phyloP scores from a whole-genome alignment of 257 asterid species.

The Gentiana dahurica region DNA sequence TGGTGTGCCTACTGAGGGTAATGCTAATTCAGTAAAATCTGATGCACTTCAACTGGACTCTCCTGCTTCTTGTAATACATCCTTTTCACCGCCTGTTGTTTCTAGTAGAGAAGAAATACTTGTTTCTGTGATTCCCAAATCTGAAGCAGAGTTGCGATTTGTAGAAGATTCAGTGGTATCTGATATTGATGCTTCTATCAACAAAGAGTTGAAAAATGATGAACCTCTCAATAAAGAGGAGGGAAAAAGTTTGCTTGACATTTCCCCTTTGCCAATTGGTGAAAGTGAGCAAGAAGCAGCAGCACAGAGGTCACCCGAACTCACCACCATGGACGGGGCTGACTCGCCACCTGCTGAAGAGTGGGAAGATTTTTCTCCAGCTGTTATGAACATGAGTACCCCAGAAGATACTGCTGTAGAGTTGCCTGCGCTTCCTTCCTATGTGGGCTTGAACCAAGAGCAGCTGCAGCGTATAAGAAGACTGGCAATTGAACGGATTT shows the following conservation, averaged over 20 bases:
- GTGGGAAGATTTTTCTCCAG: constrained; percentile 47
- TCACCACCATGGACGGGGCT: constrained; percentile 41
- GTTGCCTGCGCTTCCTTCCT: constrained; percentile 54
- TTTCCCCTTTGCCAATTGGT: constrained; percentile 25
- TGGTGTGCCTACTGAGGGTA: constrained; percentile 57
- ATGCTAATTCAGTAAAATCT: constrained; percentile 29
- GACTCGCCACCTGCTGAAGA: constrained; percentile 77
- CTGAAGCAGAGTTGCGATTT: constrained; percentile 28
- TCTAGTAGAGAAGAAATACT: constrained; percentile 30
- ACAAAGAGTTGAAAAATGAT: constrained; percentile 24
- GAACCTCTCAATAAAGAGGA: constrained; percentile 25
- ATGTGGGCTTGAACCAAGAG: constrained; percentile 48
- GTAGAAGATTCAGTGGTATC: constrained; percentile 25
- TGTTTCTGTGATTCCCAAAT: constrained; percentile 27
- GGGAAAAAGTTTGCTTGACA: constrained; percentile 23
- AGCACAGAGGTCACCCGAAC: constrained; percentile 28
- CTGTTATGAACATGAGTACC: constrained; percentile 30
- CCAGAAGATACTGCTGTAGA: constrained; percentile 42
- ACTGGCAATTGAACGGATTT: constrained; percentile 62
- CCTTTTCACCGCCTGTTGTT: constrained; percentile 23
- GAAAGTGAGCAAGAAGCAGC: constrained; percentile 34
- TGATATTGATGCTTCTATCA: constrained; percentile 23
- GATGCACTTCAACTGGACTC: constrained; percentile 34
- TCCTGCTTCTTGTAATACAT: constrained; percentile 25
- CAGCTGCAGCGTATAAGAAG: constrained; percentile 40